phyloP scores from a whole-genome alignment of 23 red algal species.

The Gracilariopsis chorda region DNA sequence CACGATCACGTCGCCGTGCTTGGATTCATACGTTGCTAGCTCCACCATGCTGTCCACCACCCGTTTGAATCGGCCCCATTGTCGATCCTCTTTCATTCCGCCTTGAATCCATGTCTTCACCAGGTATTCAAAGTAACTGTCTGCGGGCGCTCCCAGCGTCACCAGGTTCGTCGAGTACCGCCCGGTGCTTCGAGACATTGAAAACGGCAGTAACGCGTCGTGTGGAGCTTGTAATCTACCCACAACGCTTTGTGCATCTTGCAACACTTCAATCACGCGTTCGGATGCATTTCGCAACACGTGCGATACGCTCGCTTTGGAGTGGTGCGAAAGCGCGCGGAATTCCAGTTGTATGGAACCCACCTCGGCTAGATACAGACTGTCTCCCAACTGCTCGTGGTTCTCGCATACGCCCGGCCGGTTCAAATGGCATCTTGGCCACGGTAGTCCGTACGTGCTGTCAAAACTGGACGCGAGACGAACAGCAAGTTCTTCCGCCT shows the following conservation, averaged over 20 bases:
- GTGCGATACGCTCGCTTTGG: neutral
- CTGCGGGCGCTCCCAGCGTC: conserved; percentile 64
- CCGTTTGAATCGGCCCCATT: conserved; percentile 15
- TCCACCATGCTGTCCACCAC: conserved; percentile 46
- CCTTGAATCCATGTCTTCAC: conserved; percentile 78
- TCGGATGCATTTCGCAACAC: conserved; percentile 35
- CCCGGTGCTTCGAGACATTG: conserved; percentile 24
- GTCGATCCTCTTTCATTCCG: conserved; percentile 39
- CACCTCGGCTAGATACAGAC: conserved; percentile 64
- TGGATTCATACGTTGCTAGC: neutral
- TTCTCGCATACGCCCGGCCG: conserved; percentile 43
- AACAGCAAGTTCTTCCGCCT: conserved; percentile 54
- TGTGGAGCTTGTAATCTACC: conserved; percentile 8
- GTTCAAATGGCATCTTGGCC: conserved; percentile 65
- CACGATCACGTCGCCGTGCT: conserved; percentile 23
- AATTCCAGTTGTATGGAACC: conserved; percentile 84
- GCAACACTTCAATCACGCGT: conserved; percentile 10
- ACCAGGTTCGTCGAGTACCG: conserved; percentile 52
- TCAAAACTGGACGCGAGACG: conserved; percentile 71
- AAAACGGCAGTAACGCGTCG: conserved; percentile 33
- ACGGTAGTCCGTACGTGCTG: conserved; percentile 63
- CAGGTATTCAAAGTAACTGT: conserved; percentile 81
- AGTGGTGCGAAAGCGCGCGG: conserved; percentile 67
- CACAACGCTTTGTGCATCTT: neutral
- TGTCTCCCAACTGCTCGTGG: conserved; percentile 32